Conservation (phyloP, 495 filamentous ascomycete species). For the Neurospora cerealis region DNA sequence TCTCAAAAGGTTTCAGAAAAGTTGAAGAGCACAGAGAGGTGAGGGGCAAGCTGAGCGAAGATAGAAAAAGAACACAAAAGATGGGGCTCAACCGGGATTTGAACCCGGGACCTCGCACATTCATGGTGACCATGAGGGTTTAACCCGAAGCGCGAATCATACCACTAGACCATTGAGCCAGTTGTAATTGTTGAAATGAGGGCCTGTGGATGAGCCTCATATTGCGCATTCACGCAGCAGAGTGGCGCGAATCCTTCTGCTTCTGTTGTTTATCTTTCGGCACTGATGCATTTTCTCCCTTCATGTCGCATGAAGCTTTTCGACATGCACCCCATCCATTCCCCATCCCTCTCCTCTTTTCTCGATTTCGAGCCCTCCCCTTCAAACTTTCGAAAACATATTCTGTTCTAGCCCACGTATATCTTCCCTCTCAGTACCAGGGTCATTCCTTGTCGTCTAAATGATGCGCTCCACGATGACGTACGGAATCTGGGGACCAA, state of each 20-base stretch:
- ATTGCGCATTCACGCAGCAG: not conserved
- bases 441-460: not conserved
- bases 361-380: not conserved
- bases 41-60: not conserved
- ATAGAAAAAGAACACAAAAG: not conserved
- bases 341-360: not conserved
- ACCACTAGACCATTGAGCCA: not conserved
- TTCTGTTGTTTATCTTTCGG: not conserved
- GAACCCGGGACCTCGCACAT: not conserved
- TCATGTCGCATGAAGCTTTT: not conserved
- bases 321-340: not conserved
- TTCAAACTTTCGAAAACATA: not conserved
- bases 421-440: not conserved
- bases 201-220: accelerated
- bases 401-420: not conserved
- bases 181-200: not conserved
- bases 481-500: not conserved
- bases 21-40: not conserved
- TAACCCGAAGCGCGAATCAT: not conserved
- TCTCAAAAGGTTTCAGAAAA: not conserved
- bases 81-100: not conserved
- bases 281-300: not conserved
- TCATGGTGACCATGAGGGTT: not conserved
- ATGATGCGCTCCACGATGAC: not conserved
- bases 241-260: not conserved